phyloP scores from a whole-genome alignment of 2,329 filamentous ascomycete genomes.

The Cladosporium sp. region DNA sequence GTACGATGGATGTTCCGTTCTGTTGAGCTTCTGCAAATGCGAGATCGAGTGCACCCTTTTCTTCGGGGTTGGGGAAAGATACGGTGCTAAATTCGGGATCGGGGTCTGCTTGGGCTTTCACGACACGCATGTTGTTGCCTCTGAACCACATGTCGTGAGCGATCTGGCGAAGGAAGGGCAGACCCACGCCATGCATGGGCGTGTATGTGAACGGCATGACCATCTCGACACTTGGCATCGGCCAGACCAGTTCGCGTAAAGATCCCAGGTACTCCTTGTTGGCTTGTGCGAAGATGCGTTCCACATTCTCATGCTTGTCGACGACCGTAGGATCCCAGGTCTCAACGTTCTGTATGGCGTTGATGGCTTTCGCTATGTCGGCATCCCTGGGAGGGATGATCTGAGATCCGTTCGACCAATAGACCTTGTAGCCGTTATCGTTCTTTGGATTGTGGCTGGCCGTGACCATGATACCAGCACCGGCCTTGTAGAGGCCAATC shows the following conservation, averaged over 20 bases:
- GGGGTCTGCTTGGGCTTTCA: conserved; percentile 51
- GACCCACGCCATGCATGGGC: conserved; percentile 54
- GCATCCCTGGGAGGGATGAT: conserved; percentile 60
- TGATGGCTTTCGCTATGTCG: conserved; percentile 55
- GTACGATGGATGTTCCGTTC: conserved; percentile 47
- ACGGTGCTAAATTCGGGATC: conserved; percentile 63
- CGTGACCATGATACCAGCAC: conserved; percentile 62
- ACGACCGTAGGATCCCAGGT: conserved; percentile 45
- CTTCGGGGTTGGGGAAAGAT: conserved; percentile 62
- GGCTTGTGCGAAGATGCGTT: conserved; percentile 39
- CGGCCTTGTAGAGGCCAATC: conserved; percentile 50
- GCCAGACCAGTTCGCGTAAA: conserved; percentile 33
- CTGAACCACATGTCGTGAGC: conserved; percentile 31
- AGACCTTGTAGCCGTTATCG: conserved; percentile 67
- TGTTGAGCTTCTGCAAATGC: conserved; percentile 54
- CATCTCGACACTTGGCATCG: conserved; percentile 18
- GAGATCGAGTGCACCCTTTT: conserved; percentile 58
- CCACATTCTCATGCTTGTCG: conserved; percentile 38
- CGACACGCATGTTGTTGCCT: conserved; percentile 39
- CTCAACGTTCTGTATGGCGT: conserved; percentile 50
- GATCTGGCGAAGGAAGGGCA: conserved; percentile 44
- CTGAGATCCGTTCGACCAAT: conserved; percentile 62
- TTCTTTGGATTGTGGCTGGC: conserved; percentile 62
- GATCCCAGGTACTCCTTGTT: conserved; percentile 41
- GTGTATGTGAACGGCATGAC: conserved; percentile 49